Evolutionary conservation across 257 asterid species (phyloP).

Genomic region (Ajuga chamaepitys): DNA sequence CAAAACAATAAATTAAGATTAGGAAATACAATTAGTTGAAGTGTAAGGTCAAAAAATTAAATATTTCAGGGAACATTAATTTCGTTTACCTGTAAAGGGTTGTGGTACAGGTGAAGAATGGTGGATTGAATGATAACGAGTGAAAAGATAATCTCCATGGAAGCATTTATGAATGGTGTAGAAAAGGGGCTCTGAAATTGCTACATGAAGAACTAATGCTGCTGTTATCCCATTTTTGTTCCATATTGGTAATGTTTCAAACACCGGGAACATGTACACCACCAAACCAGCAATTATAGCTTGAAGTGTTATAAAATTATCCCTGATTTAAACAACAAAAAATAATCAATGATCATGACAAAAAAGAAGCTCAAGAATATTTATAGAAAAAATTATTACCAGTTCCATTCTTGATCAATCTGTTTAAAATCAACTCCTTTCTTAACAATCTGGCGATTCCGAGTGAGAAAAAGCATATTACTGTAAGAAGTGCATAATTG

Average conservation of each 20-base stretch:
- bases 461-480: conserved; percentile 63
- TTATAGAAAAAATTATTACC: conserved; percentile 29
- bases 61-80: background rate
- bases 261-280: conserved; percentile 30
- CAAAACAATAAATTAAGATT: background rate
- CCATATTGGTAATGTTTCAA: conserved; percentile 42
- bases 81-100: conserved; percentile 56
- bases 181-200: conserved; percentile 71
- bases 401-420: conserved; percentile 83
- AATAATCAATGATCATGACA: background rate
- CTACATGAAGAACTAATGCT: conserved; percentile 41
- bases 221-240: conserved; percentile 44
- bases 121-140: conserved; percentile 62
- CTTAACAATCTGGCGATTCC: conserved; percentile 59
- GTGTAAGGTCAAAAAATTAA: too few relatives aligned
- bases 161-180: conserved; percentile 60
- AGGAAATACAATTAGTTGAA: too few relatives aligned
- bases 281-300: conserved; percentile 46
- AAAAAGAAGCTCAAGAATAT: background rate
- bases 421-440: conserved; percentile 69
- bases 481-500: conserved; percentile 52
- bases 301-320: conserved; percentile 72
- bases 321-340: conserved; percentile 38
- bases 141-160: conserved; percentile 55
- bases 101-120: conserved; percentile 82